A percentile compares a stretch with the other conserved stretches of the same genome.
Evolutionary conservation across 2,329 filamentous ascomycete species (phyloP).

Genomic region (Gyromitra esculenta): DNA sequence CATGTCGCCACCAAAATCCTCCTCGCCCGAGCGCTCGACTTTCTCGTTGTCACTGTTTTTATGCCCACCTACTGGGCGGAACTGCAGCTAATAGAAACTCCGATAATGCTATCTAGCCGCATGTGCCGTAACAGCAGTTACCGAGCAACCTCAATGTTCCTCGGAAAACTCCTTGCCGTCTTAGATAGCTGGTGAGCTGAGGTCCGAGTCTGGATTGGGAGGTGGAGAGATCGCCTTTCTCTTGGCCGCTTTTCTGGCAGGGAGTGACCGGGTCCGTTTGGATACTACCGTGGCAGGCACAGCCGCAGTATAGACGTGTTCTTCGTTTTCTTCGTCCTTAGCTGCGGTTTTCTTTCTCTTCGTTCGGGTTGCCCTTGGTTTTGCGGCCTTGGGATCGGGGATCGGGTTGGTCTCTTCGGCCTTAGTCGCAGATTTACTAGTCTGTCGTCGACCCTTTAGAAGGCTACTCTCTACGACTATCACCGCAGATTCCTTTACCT

Average conservation of each 20-base stretch:
- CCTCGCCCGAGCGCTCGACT: too few relatives aligned
- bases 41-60: too few relatives aligned
- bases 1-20: too few relatives aligned
- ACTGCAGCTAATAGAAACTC: too few relatives aligned
- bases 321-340: neutral
- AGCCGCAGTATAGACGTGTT: neutral
- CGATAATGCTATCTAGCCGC: neutral
- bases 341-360: slow-evolving; percentile 1
- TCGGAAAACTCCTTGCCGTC: neutral
- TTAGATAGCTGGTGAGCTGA: neutral
- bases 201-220: neutral
- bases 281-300: neutral
- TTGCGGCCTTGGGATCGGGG: neutral
- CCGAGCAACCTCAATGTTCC: neutral
- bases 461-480: neutral
- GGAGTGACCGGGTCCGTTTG: neutral
- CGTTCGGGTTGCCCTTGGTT: neutral
- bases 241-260: neutral
- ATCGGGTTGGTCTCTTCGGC: neutral
- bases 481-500: neutral
- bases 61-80: too few relatives aligned
- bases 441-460: neutral
- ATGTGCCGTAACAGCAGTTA: neutral
- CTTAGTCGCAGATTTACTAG: neutral
- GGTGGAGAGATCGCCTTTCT: neutral